Percentiles rank a stretch among this genome's conserved stretches.
These are phyloP conservation scores for Hymenoscyphus scutula DNA, from an alignment of 2,329 filamentous ascomycete genomes.

Conservation along the genomic window DNA sequence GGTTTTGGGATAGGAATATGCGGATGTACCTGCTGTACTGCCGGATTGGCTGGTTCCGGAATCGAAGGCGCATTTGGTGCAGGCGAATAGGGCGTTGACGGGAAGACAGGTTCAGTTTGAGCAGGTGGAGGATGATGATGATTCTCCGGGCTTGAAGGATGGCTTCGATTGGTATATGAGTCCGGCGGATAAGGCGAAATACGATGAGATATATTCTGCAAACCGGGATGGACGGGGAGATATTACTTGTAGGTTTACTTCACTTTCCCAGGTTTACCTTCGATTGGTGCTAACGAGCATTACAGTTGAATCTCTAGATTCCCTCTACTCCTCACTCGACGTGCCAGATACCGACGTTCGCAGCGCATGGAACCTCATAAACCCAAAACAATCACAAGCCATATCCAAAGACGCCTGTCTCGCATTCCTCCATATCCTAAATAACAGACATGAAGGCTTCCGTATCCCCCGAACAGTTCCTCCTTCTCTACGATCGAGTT, in stretches of 20 bases:
- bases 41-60: slow-evolving; percentile 98
- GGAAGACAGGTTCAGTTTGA: slow-evolving; percentile 82
- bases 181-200: slow-evolving; percentile 84
- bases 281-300: neutral
- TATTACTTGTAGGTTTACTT: slow-evolving; percentile 62
- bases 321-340: slow-evolving; percentile 79
- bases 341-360: slow-evolving; percentile 76
- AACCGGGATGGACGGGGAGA: slow-evolving; percentile 86
- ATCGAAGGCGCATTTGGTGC: slow-evolving; percentile 86
- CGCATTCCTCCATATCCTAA: slow-evolving; percentile 94
- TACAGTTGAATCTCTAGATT: slow-evolving; percentile 71
- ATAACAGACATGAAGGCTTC: slow-evolving; percentile 91
- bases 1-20: slow-evolving; percentile 64
- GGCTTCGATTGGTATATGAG: slow-evolving; percentile 99
- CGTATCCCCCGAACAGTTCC: slow-evolving; percentile 90
- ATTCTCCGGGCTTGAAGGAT: slow-evolving; percentile 82
- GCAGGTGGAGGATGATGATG: slow-evolving; percentile 76
- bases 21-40: slow-evolving; percentile 78
- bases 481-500: slow-evolving; percentile 83
- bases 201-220: slow-evolving; percentile 95
- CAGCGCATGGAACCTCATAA: slow-evolving; percentile 95
- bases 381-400: slow-evolving; percentile 75
- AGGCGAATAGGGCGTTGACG: slow-evolving; percentile 75
- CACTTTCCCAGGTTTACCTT: neutral
- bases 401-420: slow-evolving; percentile 95